These are phyloP conservation scores for Globisporangium nagaii DNA, from an alignment of 352 stramenopile genomes.

Conservation along the genomic window DNA sequence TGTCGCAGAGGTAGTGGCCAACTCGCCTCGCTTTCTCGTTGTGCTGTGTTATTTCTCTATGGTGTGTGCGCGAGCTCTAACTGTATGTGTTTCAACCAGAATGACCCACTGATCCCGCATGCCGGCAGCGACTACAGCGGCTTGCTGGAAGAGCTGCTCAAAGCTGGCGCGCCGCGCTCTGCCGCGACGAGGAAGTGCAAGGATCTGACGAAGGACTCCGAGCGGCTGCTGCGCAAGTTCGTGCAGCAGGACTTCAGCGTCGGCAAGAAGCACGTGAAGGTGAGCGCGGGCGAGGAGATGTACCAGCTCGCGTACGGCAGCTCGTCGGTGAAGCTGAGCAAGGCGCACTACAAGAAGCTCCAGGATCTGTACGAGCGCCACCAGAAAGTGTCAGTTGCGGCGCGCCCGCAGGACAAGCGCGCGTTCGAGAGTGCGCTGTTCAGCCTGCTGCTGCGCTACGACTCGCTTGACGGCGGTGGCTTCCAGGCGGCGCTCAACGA, in stretches of 20 bases:
- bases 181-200: conserved; percentile 65
- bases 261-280: conserved; percentile 46
- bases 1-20: conserved; percentile 37
- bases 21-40: not conserved
- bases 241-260: conserved; percentile 32
- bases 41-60: not conserved
- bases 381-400: conserved; percentile 12
- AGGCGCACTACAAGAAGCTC: conserved; percentile 84
- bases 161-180: conserved; percentile 56
- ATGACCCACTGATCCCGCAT: conserved; percentile 71
- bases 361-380: conserved; percentile 70
- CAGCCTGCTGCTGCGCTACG: conserved; percentile 87
- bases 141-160: conserved; percentile 65
- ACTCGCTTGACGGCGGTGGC: conserved; percentile 90
- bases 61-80: not conserved
- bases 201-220: conserved; percentile 44
- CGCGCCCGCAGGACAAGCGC: conserved; percentile 16
- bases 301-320: conserved; percentile 57
- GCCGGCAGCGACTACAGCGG: conserved; percentile 63
- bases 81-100: conserved; percentile 3
- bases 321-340: conserved; percentile 75
- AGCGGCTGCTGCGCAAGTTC: conserved; percentile 50
- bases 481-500: conserved; percentile 91
- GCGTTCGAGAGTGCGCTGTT: conserved; percentile 82
- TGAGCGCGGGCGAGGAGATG: conserved; percentile 28